These are phyloP conservation scores for Sclerotinia sclerotiorum DNA, from an alignment of 2,329 filamentous ascomycete species.

Conservation along the genomic window DNA sequence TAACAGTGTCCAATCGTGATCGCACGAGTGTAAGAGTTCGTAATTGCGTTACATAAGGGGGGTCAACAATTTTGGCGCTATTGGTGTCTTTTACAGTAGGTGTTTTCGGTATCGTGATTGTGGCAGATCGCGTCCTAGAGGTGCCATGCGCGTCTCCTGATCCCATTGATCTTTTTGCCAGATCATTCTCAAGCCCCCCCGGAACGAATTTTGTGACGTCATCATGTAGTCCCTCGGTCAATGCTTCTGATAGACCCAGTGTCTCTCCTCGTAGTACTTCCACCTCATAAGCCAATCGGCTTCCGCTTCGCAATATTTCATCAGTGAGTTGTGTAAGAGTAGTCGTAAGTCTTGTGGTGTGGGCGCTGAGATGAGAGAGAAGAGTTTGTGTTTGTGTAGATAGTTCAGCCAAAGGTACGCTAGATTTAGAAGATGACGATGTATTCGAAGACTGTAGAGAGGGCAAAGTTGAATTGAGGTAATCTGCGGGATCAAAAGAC, in stretches of 20 bases:
- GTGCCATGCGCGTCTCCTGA: slow-evolving; percentile 34
- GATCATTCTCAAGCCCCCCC: slow-evolving; percentile 41
- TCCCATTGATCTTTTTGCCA: slow-evolving; percentile 29
- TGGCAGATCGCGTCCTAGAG: slow-evolving; percentile 35
- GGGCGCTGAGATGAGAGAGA: slow-evolving; percentile 84
- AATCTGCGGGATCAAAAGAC: slow-evolving; percentile 79
- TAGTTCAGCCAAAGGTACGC: slow-evolving; percentile 67
- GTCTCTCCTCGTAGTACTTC: slow-evolving; percentile 90
- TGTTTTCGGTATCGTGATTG: slow-evolving; percentile 34
- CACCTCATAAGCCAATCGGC: slow-evolving; percentile 88
- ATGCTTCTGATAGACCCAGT: slow-evolving; percentile 72
- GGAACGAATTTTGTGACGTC: slow-evolving; percentile 75
- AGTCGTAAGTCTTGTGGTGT: slow-evolving; percentile 78
- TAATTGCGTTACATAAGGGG: slow-evolving; percentile 72
- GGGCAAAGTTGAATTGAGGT: slow-evolving; percentile 78
- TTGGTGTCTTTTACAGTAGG: slow-evolving; percentile 32
- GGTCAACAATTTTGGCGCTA: slow-evolving; percentile 46
- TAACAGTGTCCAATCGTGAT: slow-evolving; percentile 80
- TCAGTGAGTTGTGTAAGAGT: slow-evolving; percentile 88
- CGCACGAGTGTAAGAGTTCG: slow-evolving; percentile 82
- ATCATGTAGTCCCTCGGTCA: slow-evolving; percentile 69
- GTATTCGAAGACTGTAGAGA: slow-evolving; percentile 51
- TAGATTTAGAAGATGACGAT: slow-evolving; percentile 37
- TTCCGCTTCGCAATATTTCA: slow-evolving; percentile 87
- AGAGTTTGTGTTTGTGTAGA: slow-evolving; percentile 79